Percentiles rank a stretch among this genome's conserved stretches.
Conservation (phyloP, 2,329 filamentous ascomycete species). For the Pezicula rhizophila region DNA sequence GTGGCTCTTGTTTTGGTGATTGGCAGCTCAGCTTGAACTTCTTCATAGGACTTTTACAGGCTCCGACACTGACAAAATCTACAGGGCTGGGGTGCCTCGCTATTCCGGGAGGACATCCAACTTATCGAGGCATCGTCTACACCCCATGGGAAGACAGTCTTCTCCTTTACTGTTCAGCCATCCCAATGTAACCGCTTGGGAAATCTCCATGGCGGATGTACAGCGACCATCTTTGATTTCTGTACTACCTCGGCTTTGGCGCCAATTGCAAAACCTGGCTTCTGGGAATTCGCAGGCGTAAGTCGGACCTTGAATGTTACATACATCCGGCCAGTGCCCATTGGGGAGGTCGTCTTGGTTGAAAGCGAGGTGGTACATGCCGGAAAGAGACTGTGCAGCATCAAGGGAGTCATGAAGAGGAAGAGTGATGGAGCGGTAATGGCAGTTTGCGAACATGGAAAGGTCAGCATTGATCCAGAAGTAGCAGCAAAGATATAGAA, state of each 20-base stretch:
- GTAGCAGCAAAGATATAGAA: not conserved
- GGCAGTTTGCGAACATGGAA: constrained; percentile 57
- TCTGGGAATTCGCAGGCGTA: constrained; percentile 58
- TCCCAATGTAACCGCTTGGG: constrained; percentile 46
- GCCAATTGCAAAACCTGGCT: constrained; percentile 50
- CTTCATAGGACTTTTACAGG: constrained; percentile 1
- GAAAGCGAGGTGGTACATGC: constrained; percentile 53
- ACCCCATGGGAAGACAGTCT: constrained; percentile 16
- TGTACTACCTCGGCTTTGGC: constrained; percentile 54
- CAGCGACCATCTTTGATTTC: constrained; percentile 62
- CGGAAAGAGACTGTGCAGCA: constrained; percentile 46
- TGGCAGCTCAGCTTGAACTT: not conserved
- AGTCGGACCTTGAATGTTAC: constrained; percentile 60
- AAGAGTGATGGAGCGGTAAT: constrained; percentile 46
- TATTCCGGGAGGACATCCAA: constrained; percentile 14
- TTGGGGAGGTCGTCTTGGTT: constrained; percentile 49
- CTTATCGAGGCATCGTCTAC: constrained; percentile 19
- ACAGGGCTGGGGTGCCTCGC: constrained; percentile 21
- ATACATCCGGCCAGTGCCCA: constrained; percentile 58
- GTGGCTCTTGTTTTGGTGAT: not conserved
- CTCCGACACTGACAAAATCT: not conserved
- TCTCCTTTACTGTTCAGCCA: constrained; percentile 43
- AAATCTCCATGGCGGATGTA: constrained; percentile 57
- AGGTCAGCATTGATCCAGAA: constrained; percentile 52
- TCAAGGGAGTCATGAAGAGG: constrained; percentile 49